Evolutionary conservation across 441 rosid genomes (phyloP).

Genomic region (Sinapis alba): DNA sequence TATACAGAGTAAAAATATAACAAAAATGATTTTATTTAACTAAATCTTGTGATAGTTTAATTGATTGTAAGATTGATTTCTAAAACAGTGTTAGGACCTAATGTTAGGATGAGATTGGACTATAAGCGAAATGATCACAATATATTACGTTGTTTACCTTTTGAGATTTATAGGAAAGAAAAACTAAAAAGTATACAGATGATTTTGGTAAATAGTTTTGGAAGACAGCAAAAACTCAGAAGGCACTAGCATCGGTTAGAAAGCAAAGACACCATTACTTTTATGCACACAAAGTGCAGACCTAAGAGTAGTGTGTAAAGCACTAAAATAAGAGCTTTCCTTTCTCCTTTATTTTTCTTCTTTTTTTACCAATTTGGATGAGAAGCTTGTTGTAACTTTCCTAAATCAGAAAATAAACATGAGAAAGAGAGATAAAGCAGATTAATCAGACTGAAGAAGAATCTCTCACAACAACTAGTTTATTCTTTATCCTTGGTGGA

Average conservation of each 20-base stretch:
- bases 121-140: conserved; percentile 4
- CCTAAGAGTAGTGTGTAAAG: conserved; percentile 26
- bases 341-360: background rate
- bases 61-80: background rate
- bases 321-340: conserved; percentile 25
- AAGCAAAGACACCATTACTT: conserved; percentile 37
- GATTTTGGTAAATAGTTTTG: conserved; percentile 32
- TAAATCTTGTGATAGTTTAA: background rate
- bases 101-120: conserved; percentile 15
- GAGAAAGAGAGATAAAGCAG: background rate
- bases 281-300: conserved; percentile 33
- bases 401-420: conserved; percentile 35
- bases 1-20: background rate
- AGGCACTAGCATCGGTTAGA: conserved; percentile 40
- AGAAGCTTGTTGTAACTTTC: conserved; percentile 31
- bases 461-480: conserved; percentile 1
- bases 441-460: conserved; percentile 15
- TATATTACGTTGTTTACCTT: background rate
- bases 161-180: background rate
- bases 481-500: conserved; percentile 14
- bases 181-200: background rate
- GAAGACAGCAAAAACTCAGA: conserved; percentile 33
- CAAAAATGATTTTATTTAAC: background rate
- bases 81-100: background rate
- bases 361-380: conserved; percentile 26